Evolutionary conservation across 2,329 filamentous ascomycete genomes (phyloP).

Genomic region (Aspergillus unguis): DNA sequence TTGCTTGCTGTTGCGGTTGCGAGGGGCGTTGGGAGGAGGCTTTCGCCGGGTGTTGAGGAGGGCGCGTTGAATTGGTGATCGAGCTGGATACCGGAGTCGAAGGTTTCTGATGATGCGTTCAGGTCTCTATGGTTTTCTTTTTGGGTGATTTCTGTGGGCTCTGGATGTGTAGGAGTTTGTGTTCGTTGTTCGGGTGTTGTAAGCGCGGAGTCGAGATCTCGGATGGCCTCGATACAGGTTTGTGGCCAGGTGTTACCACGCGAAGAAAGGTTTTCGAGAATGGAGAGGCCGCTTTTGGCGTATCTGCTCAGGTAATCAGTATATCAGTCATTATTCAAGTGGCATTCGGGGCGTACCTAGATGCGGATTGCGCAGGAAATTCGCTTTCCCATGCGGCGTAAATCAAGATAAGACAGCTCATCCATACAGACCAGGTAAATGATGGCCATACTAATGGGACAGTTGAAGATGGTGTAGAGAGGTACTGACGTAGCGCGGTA

Average conservation of each 20-base stretch:
- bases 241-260: slow-evolving; percentile 39
- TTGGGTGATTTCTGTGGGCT: neutral
- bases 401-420: slow-evolving; percentile 52
- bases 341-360: slow-evolving; percentile 7
- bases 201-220: slow-evolving; percentile 32
- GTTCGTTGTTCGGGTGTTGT: slow-evolving; percentile 1
- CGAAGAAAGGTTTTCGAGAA: slow-evolving; percentile 33
- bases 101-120: neutral
- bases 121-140: neutral
- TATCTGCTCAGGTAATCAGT: slow-evolving; percentile 39
- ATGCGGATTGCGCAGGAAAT: slow-evolving; percentile 29
- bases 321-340: neutral
- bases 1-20: neutral
- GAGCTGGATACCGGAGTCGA: neutral
- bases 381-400: slow-evolving; percentile 50
- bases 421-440: slow-evolving; percentile 54
- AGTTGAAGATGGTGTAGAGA: slow-evolving; percentile 10
- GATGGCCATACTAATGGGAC: slow-evolving; percentile 49
- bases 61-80: neutral
- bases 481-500: slow-evolving; percentile 36
- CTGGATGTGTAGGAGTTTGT: neutral
- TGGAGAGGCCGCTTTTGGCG: slow-evolving; percentile 27
- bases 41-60: slow-evolving; percentile 1
- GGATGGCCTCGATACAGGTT: slow-evolving; percentile 39
- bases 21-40: neutral